Evolutionary conservation across 2,329 filamentous ascomycete genomes (phyloP).

Genomic region (Rhinocladiella similis): DNA sequence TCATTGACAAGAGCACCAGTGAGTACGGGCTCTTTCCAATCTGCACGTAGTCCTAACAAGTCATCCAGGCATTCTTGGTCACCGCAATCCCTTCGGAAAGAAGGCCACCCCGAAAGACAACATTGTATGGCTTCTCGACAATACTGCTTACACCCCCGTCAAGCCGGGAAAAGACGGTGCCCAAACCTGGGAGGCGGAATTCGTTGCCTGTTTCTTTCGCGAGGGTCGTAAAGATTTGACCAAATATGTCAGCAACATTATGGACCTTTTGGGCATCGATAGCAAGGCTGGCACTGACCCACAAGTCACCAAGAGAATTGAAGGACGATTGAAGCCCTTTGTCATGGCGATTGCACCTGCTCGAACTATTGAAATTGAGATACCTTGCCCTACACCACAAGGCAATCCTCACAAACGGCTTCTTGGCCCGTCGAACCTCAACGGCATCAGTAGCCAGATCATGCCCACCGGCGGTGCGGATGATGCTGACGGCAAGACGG

Average conservation of each 20-base stretch:
- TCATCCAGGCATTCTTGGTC: slow-evolving; percentile 33
- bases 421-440: slow-evolving; percentile 68
- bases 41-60: slow-evolving; percentile 2
- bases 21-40: neutral
- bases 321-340: slow-evolving; percentile 62
- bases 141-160: slow-evolving; percentile 69
- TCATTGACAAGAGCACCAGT: slow-evolving; percentile 30
- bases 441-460: slow-evolving; percentile 70
- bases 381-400: slow-evolving; percentile 51
- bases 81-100: slow-evolving; percentile 59
- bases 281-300: slow-evolving; percentile 49
- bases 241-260: slow-evolving; percentile 68
- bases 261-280: slow-evolving; percentile 67
- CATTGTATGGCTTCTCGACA: slow-evolving; percentile 86
- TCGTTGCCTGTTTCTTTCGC: slow-evolving; percentile 78
- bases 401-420: slow-evolving; percentile 44
- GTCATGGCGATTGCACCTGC: slow-evolving; percentile 73
- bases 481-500: slow-evolving; percentile 50
- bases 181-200: slow-evolving; percentile 73
- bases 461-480: slow-evolving; percentile 52
- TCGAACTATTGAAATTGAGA: slow-evolving; percentile 64
- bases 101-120: slow-evolving; percentile 64
- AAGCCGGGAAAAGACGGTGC: slow-evolving; percentile 34
- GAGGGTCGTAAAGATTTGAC: slow-evolving; percentile 67
- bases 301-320: slow-evolving; percentile 65